phyloP scores from a whole-genome alignment of 2,329 filamentous ascomycete species.

The Helotiales sp. region DNA sequence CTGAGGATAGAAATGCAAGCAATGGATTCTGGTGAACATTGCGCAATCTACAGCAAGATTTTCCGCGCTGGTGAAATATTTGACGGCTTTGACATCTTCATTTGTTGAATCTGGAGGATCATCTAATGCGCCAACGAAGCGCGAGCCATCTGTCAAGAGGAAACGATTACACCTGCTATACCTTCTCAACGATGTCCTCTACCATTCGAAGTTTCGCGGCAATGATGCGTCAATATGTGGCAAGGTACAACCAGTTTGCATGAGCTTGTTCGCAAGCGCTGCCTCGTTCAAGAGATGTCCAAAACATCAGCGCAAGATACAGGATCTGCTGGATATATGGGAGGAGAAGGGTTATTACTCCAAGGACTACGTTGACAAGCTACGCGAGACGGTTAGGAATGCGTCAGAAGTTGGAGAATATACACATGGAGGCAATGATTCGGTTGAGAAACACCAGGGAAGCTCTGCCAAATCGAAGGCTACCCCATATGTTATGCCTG shows the following conservation, averaged over 20 bases:
- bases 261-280: slow-evolving; percentile 60
- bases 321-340: slow-evolving; percentile 69
- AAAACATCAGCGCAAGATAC: slow-evolving; percentile 66
- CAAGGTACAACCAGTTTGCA: slow-evolving; percentile 58
- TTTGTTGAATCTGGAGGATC: slow-evolving; percentile 39
- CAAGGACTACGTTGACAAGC: slow-evolving; percentile 50
- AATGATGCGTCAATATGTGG: slow-evolving; percentile 52
- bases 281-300: slow-evolving; percentile 59
- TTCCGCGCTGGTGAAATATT: slow-evolving; percentile 71
- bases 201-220: slow-evolving; percentile 60
- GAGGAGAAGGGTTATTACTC: slow-evolving; percentile 63
- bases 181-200: slow-evolving; percentile 74
- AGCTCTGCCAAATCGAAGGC: slow-evolving; percentile 54
- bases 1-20: slow-evolving; percentile 75
- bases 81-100: slow-evolving; percentile 67
- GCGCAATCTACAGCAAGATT: slow-evolving; percentile 66
- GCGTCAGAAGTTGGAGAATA: slow-evolving; percentile 34
- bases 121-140: slow-evolving; percentile 36
- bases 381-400: slow-evolving; percentile 58
- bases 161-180: slow-evolving; percentile 76
- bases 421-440: slow-evolving; percentile 23
- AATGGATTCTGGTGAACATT: slow-evolving; percentile 77
- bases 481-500: slow-evolving; percentile 71
- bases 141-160: slow-evolving; percentile 59
- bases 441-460: slow-evolving; percentile 21